Evolutionary conservation across 164 flowering plant species (phyloP).

Genomic region (Tetracentron sinense): DNA sequence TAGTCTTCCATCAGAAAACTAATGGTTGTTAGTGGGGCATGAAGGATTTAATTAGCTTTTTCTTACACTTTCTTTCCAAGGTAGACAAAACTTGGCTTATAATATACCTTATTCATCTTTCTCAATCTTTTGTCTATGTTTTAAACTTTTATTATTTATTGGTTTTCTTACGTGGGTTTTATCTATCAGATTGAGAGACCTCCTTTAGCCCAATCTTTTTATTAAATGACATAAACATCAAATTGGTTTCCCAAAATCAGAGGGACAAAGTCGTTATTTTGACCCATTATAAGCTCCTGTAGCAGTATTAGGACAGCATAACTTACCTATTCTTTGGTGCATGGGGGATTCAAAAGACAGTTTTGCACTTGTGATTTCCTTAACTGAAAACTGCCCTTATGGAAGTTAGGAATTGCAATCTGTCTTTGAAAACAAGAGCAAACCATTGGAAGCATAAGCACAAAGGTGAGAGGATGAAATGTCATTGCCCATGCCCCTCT

Average conservation of each 20-base stretch:
- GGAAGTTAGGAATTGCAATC: too few species aligned
- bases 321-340: too few species aligned
- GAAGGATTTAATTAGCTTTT: slow-evolving; percentile 4
- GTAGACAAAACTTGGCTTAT: slow-evolving; percentile 15
- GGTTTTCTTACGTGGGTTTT: slow-evolving; percentile 2
- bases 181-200: background rate
- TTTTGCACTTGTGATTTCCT: too few species aligned
- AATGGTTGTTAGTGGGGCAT: slow-evolving; percentile 8
- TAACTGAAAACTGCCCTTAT: too few species aligned
- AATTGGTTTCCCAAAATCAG: background rate
- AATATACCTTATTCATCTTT: slow-evolving; percentile 3
- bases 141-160: background rate
- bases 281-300: background rate
- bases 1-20: slow-evolving; percentile 3
- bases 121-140: background rate
- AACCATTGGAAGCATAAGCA: background rate
- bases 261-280: background rate
- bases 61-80: slow-evolving; percentile 7
- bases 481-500: background rate
- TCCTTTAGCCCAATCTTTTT: background rate
- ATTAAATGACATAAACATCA: background rate
- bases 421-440: too few species aligned
- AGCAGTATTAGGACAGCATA: background rate
- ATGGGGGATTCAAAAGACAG: too few species aligned
- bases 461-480: background rate